Evolutionary conservation across 768 basidiomycete species (phyloP).

Genomic region (Dioszegia crocea): DNA sequence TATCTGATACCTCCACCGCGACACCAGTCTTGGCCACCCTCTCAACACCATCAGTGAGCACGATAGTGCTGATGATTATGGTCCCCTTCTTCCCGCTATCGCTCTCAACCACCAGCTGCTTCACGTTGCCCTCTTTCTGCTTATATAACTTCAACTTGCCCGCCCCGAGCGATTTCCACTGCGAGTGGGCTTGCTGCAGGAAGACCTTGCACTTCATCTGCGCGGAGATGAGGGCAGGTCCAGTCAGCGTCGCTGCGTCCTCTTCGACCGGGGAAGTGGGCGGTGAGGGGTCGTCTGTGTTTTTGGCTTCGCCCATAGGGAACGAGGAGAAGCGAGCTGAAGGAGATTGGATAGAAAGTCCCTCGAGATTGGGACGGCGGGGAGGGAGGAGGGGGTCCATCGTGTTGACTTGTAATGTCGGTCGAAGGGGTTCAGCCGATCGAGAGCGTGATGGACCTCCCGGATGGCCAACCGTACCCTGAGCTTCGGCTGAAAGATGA

Average conservation of each 20-base stretch:
- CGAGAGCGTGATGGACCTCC: conserved; percentile 40
- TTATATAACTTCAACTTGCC: conserved; percentile 82
- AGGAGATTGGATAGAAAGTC: conserved; percentile 25
- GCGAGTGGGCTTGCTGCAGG: conserved; percentile 82
- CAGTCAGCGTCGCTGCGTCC: conserved; percentile 54
- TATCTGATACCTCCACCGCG: conserved; percentile 89
- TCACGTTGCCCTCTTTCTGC: conserved; percentile 70
- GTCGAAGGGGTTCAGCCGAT: conserved; percentile 49
- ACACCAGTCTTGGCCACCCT: conserved; percentile 98
- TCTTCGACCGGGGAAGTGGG: conserved; percentile 71
- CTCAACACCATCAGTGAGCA: conserved; percentile 92
- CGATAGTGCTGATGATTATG: conserved; percentile 88
- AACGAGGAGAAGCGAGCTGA: conserved; percentile 43
- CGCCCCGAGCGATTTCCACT: conserved; percentile 92
- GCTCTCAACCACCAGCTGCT: conserved; percentile 91
- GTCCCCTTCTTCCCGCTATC: conserved; percentile 63
- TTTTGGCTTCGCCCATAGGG: conserved; percentile 11
- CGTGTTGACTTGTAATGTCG: neutral
- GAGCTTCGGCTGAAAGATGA: conserved; percentile 24
- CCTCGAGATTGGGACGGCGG: neutral
- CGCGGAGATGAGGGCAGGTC: conserved; percentile 73
- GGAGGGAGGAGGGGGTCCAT: conserved; percentile 13
- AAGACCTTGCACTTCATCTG: conserved; percentile 99
- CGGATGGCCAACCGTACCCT: neutral
- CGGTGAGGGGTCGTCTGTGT: conserved; percentile 54